Base-by-base conservation (phyloP, 2,329 filamentous ascomycete species). In the Chrysosporium queenslandicum region DNA sequence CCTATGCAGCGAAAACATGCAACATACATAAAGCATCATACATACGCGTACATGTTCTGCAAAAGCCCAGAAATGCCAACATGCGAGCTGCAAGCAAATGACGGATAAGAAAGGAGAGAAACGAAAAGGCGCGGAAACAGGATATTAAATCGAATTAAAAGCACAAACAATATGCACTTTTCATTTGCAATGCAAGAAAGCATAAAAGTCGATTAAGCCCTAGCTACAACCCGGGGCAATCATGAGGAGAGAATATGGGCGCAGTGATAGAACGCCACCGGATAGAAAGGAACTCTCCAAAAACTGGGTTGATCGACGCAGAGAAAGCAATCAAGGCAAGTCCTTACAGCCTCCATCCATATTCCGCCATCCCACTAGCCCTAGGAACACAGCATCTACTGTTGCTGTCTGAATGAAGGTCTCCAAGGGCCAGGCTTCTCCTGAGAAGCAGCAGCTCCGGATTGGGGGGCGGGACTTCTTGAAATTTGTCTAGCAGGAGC, bases 361-460 rank as follows among this genome's bases (percentile, higher is more conserved):
- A 23, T n/a, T 32, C 14, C n/a, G 16, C 37, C 16, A 32, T 30
- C 27, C 36, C 47, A 23, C 36, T 21, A 32, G 23, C 21, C 39
- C 27, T 9, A 49, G 4, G 25, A 20, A 34, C 27, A 14, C 11
- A 32, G 46, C 25, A 32, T 23, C 30, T 51, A 32, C 50, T 55
- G 47, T 27, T 58, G 53, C 18, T 54, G 43, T 29, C 23, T 58
- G 34, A 54, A 50, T 42, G 20, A 50, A 18, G 57, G 55, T 46
- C 53, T 57, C 57, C 57, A 58, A 7, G 46, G 18, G 12, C n/a
- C 36, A n/a, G 56, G 46, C 14, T 41, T 30, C 32, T 57, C 55
- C 30, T 46, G 41, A 21, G 55, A 40, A 7, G 52, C 51, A 37
- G 56, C 46, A 8, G 57, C 46, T 11, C 39, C 43, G 7, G 49